These are phyloP conservation scores for Hymenoscyphus scutula DNA, from an alignment of 2,329 filamentous ascomycete genomes.

Conservation along the genomic window DNA sequence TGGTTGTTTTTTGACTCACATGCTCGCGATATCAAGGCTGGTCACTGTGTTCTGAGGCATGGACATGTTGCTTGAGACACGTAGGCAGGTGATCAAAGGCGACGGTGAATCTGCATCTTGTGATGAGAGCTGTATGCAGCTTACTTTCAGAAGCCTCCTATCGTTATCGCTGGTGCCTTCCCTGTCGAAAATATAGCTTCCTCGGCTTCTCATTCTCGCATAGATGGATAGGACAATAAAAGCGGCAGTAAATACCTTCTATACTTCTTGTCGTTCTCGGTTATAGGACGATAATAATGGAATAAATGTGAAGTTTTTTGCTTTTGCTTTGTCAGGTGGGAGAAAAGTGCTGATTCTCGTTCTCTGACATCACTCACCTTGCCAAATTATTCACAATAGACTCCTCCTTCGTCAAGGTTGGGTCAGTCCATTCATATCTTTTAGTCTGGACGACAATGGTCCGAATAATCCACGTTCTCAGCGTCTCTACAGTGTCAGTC, in stretches of 20 bases:
- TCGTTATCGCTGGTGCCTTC: background rate
- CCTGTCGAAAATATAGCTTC: background rate
- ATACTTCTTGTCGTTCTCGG: too few species aligned
- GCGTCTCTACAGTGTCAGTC: background rate
- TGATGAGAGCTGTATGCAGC: background rate
- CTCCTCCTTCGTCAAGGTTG: background rate
- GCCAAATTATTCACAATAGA: background rate
- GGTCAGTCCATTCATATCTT: background rate
- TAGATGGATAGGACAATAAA: background rate
- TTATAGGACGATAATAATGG: too few species aligned
- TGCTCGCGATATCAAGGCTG: conserved; percentile 9
- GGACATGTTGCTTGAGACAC: too few species aligned
- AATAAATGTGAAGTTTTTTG: too few species aligned
- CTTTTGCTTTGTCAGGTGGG: too few species aligned
- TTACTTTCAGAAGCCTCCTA: background rate
- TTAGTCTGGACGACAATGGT: background rate
- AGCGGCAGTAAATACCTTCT: too few species aligned
- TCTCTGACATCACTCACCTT: too few species aligned
- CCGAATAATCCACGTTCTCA: background rate
- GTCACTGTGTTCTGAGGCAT: conserved; percentile 14
- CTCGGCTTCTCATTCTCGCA: background rate
- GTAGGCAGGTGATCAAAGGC: conserved; percentile 12
- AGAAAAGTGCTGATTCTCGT: too few species aligned
- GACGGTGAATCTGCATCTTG: background rate
- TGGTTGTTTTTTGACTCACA: conserved; percentile 20